Evolutionary conservation across 495 filamentous ascomycete species (phyloP).

Genomic region (Aspergillus funiculosus): DNA sequence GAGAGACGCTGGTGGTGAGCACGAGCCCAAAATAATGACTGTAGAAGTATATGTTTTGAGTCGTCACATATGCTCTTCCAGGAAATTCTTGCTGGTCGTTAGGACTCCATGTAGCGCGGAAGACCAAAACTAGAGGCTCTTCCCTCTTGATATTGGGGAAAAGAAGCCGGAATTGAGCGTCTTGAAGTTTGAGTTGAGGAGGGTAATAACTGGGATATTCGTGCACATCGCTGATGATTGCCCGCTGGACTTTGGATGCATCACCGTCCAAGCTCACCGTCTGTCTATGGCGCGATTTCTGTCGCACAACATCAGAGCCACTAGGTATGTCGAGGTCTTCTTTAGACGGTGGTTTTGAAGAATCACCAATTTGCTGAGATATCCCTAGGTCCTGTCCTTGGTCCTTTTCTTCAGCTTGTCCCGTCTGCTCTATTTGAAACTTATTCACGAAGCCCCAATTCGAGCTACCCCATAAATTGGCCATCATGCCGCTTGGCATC

Average conservation of each 20-base stretch:
- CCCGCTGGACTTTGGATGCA: slow-evolving; percentile 39
- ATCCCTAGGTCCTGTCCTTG: slow-evolving; percentile 27
- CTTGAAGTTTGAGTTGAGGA: slow-evolving; percentile 73
- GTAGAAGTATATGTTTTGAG: slow-evolving; percentile 86
- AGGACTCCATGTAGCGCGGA: slow-evolving; percentile 67
- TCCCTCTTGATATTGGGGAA: slow-evolving; percentile 72
- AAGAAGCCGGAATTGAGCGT: slow-evolving; percentile 85
- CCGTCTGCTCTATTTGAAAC: slow-evolving; percentile 51
- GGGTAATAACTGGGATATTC: slow-evolving; percentile 81
- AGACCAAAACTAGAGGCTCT: slow-evolving; percentile 76
- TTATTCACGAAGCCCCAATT: slow-evolving; percentile 75
- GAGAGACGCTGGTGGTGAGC: slow-evolving; percentile 64
- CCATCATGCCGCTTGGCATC: slow-evolving; percentile 78
- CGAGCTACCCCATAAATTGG: slow-evolving; percentile 86
- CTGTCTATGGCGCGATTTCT: slow-evolving; percentile 58
- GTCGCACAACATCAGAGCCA: slow-evolving; percentile 5
- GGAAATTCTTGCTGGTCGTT: slow-evolving; percentile 77
- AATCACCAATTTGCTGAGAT: slow-evolving; percentile 25
- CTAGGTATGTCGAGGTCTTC: slow-evolving; percentile 19
- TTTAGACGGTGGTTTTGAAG: slow-evolving; percentile 19
- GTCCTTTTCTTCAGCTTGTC: slow-evolving; percentile 35
- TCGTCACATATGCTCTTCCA: slow-evolving; percentile 83
- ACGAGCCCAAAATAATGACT: slow-evolving; percentile 91
- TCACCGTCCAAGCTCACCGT: slow-evolving; percentile 70
- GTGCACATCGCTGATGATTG: slow-evolving; percentile 39